phyloP scores from a whole-genome alignment of 164 flowering plant genomes.

The Litsea cubeba region DNA sequence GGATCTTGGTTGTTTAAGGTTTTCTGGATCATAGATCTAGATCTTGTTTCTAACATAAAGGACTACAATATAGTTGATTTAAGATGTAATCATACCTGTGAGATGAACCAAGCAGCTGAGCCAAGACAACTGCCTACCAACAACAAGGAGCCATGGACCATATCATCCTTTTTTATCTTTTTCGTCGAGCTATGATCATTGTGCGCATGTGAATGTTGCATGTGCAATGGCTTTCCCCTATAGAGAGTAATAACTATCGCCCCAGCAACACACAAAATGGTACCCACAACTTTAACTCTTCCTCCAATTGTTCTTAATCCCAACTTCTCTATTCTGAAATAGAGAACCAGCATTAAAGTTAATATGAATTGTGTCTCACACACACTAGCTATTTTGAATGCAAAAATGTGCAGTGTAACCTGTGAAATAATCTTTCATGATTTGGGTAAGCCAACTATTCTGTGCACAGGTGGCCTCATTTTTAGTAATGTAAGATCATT shows the following conservation, averaged over 20 bases:
- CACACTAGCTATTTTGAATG: too few species aligned
- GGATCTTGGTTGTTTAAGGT: too few species aligned
- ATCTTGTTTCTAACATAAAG: too few species aligned
- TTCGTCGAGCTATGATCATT: neutral
- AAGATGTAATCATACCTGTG: slow-evolving; percentile 6
- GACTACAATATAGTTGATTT: too few species aligned
- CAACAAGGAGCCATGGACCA: slow-evolving; percentile 1
- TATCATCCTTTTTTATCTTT: neutral
- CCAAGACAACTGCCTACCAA: slow-evolving; percentile 4
- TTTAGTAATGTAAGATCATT: too few species aligned
- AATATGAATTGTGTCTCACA: too few species aligned
- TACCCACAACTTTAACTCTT: slow-evolving; percentile 4
- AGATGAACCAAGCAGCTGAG: slow-evolving; percentile 7
- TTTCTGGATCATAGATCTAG: too few species aligned
- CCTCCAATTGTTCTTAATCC: slow-evolving; percentile 1
- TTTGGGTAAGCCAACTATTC: too few species aligned
- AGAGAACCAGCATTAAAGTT: neutral
- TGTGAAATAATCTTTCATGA: too few species aligned
- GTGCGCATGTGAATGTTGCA: neutral
- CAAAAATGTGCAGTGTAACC: too few species aligned
- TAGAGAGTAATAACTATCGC: slow-evolving; percentile 2
- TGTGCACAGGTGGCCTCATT: too few species aligned
- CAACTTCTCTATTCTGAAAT: slow-evolving; percentile 10
- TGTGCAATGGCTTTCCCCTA: slow-evolving; percentile 3
- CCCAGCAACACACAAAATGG: slow-evolving; percentile 7